Evolutionary conservation across 768 basidiomycete genomes (phyloP).

Genomic region (Austroboletus eburneus): DNA sequence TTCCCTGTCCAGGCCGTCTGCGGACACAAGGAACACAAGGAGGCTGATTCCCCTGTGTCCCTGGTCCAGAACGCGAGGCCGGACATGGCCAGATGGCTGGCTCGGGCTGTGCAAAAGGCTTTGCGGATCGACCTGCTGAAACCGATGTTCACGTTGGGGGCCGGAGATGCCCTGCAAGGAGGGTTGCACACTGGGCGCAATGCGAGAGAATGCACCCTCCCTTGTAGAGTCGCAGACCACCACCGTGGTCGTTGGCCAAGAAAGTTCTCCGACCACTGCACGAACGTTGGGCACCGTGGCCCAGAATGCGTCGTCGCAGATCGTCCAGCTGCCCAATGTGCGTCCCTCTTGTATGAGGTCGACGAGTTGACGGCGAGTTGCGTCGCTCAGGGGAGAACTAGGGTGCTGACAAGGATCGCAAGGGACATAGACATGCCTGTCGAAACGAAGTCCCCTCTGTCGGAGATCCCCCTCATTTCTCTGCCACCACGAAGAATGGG

Average conservation of each 20-base stretch:
- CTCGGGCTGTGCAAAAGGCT: neutral
- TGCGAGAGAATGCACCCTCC: conserved; percentile 1
- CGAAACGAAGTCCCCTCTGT: conserved; percentile 22
- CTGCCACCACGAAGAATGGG: conserved; percentile 23
- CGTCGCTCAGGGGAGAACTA: neutral
- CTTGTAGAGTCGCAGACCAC: conserved; percentile 16
- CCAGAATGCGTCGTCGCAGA: conserved; percentile 6
- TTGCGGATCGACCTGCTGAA: conserved; percentile 15
- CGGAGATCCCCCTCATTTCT: conserved; percentile 20
- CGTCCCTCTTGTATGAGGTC: conserved; percentile 11
- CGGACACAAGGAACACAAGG: conserved; percentile 13
- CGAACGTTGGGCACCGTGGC: conserved; percentile 15
- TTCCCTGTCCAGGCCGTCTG: conserved; percentile 4
- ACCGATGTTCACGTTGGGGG: conserved; percentile 7
- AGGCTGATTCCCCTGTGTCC: conserved; percentile 8
- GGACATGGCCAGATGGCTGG: conserved; percentile 1
- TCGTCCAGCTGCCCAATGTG: conserved; percentile 12
- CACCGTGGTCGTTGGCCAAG: conserved; percentile 19
- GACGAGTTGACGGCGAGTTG: conserved; percentile 1
- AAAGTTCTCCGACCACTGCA: conserved; percentile 14
- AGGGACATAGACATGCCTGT: conserved; percentile 24
- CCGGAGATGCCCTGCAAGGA: neutral
- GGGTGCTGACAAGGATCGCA: conserved; percentile 3
- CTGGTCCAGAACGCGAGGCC: neutral
- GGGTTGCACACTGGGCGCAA: conserved; percentile 9